Evolutionary conservation across 331 rosid genomes (phyloP).

Genomic region (Malus hybrid): DNA sequence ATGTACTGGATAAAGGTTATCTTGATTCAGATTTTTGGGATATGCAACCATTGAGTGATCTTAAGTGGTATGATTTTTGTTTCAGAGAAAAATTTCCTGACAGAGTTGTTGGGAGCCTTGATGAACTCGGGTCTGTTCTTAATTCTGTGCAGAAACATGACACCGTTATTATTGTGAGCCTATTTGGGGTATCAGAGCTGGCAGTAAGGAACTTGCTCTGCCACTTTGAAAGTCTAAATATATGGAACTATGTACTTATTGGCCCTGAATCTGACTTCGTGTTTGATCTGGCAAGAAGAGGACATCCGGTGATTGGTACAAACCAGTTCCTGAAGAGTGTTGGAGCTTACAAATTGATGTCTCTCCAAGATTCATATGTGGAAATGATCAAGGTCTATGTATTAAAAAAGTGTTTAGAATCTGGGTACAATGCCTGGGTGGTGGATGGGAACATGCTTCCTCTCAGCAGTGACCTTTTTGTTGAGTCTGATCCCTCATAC

Average conservation of each 20-base stretch:
- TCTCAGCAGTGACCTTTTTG: slow-evolving; percentile 25
- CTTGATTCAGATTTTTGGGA: slow-evolving; percentile 53
- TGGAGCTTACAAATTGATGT: slow-evolving; percentile 24
- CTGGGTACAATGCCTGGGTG: slow-evolving; percentile 42
- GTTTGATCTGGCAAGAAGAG: slow-evolving; percentile 71
- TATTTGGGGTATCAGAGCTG: slow-evolving; percentile 42
- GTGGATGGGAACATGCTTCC: slow-evolving; percentile 58
- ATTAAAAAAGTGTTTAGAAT: slow-evolving; percentile 45
- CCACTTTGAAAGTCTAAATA: slow-evolving; percentile 65
- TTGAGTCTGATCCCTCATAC: slow-evolving; percentile 12
- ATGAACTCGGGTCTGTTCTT: slow-evolving; percentile 62
- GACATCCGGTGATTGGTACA: slow-evolving; percentile 42
- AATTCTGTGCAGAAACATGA: slow-evolving; percentile 32
- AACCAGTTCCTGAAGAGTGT: slow-evolving; percentile 45
- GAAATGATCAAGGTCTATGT: slow-evolving; percentile 39
- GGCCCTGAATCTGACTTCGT: slow-evolving; percentile 51
- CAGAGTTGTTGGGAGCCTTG: slow-evolving; percentile 35
- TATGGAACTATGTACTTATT: slow-evolving; percentile 46
- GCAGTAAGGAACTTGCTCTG: slow-evolving; percentile 56
- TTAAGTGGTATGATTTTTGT: slow-evolving; percentile 92
- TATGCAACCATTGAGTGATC: slow-evolving; percentile 52
- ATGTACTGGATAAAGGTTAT: slow-evolving; percentile 49
- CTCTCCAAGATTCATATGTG: slow-evolving; percentile 24
- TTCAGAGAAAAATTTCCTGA: slow-evolving; percentile 70
- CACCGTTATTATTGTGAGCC: slow-evolving; percentile 43